Base-by-base conservation (phyloP, 768 basidiomycete genomes). In the Cytidiella melzeri region DNA sequence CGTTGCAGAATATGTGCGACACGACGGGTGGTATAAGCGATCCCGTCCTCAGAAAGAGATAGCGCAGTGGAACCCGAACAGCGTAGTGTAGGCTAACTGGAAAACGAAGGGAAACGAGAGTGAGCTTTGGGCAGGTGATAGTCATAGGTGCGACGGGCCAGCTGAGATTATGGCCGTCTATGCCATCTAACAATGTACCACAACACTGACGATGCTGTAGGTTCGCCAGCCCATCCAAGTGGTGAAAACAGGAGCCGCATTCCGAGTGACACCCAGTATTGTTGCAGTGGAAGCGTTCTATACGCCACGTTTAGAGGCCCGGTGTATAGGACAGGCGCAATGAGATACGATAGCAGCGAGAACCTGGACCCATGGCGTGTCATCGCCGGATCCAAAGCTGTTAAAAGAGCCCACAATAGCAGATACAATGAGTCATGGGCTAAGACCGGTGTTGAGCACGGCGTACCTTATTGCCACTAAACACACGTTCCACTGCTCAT, bases 31-130 rank as follows among this genome's bases (percentile, higher is more conserved):
- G 85, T 25, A 85, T 65, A 51, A 97, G 67, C 4, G 92, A 93
- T 13, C 85, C 81, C 3, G 93, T 92, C 43, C 87, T 81, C 6
- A 95, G 73, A 68, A 93, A 92, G 38, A 96, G 75, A 66, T 81
- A 96, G 90, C 77, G 20, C 82, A 84, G 66, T 87, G 87, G 65
- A 84, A 88, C 3, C 96, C 96, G 57, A 98, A 98, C 12, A 97
- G 59, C 3, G 90, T 92, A 5, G 96, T 99, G 66, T 97, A 99
- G 3, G 73, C 61, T 20, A 94, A 73, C 67, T 98, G 95, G 66
- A 96, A 84, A 4, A n/a, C n/a, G n/a, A 19, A 28, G 40, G 20
- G 21, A 18, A n/a, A n/a, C n/a, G n/a, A 3, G 41, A 4, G 26
- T 19, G 12, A 12, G 3, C 27, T 12, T 24, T 37, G 38, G 15